A percentile compares a stretch with the other conserved stretches of the same genome.
Conservation (phyloP, 176 grass and related monocot genomes). For the Pontederia crassipes region DNA sequence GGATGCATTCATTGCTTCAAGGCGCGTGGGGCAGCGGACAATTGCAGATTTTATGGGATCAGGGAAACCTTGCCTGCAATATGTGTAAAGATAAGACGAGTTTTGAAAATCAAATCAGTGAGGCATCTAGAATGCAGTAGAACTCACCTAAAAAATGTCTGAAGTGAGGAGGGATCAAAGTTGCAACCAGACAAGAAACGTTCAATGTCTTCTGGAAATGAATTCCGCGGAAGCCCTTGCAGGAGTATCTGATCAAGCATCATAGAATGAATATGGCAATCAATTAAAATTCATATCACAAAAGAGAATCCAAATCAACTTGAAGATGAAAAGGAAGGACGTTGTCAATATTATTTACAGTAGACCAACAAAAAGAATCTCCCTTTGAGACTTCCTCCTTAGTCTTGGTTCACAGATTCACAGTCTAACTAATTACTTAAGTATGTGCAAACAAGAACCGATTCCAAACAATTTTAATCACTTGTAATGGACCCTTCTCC, state of each 20-base stretch:
- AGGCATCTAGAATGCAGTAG: constrained; percentile 2
- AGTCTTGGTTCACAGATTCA: too few relatives aligned
- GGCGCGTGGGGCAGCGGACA: constrained; percentile 46
- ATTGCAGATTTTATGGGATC: constrained; percentile 48
- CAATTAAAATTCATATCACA: neutral
- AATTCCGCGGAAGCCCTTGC: constrained; percentile 70
- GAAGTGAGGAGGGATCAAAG: constrained; percentile 49
- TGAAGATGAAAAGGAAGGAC: too few relatives aligned
- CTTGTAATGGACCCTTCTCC: too few relatives aligned
- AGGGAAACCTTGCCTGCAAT: constrained; percentile 39
- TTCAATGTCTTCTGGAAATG: constrained; percentile 61
- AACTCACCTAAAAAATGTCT: constrained; percentile 40
- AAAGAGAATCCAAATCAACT: neutral
- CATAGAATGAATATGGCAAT: neutral
- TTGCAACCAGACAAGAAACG: constrained; percentile 67
- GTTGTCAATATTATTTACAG: neutral
- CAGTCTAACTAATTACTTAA: too few relatives aligned
- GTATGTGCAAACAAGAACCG: too few relatives aligned
- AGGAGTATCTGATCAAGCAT: constrained; percentile 39
- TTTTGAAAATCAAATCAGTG: neutral
- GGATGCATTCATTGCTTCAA: constrained; percentile 58
- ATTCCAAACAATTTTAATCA: too few relatives aligned
- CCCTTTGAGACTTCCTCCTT: neutral
- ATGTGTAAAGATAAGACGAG: constrained; percentile 5
- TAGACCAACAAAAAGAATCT: neutral